phyloP scores from a whole-genome alignment of 129 eudicot species.

The Flaveria trinervia region DNA sequence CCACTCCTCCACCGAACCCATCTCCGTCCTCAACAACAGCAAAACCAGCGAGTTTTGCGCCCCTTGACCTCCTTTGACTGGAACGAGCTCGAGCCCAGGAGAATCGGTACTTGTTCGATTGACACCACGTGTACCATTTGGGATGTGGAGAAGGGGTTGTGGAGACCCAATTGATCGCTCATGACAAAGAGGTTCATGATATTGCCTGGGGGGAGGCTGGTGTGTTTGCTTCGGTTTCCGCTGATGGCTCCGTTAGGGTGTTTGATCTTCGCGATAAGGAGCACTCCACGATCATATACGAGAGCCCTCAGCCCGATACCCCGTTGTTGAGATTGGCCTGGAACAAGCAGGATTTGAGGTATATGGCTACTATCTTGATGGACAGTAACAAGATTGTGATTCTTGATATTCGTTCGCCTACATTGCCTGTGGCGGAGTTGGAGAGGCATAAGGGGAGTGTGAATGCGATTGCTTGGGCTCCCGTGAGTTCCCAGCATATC shows the following conservation, averaged over 20 bases:
- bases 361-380: conserved; percentile 67
- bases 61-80: conserved; percentile 71
- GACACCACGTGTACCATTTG: conserved; percentile 73
- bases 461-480: conserved; percentile 71
- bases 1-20: conserved; percentile 34
- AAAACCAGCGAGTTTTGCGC: conserved; percentile 66
- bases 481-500: conserved; percentile 46
- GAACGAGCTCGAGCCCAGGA: conserved; percentile 60
- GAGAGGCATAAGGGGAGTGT: conserved; percentile 66
- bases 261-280: conserved; percentile 64
- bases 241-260: conserved; percentile 59
- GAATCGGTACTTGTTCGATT: conserved; percentile 67
- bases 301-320: conserved; percentile 63
- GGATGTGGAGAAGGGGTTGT: conserved; percentile 60
- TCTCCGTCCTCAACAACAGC: conserved; percentile 54
- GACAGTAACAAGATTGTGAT: conserved; percentile 66
- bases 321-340: conserved; percentile 60
- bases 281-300: conserved; percentile 65
- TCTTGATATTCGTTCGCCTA: conserved; percentile 62
- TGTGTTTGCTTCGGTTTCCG: conserved; percentile 60
- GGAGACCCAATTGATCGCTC: conserved; percentile 64
- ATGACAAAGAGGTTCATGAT: conserved; percentile 64
- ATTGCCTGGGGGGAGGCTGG: conserved; percentile 68
- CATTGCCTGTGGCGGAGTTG: conserved; percentile 68
- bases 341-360: conserved; percentile 74